Conservation (phyloP, 2,329 filamentous ascomycete species). For the Penicillium rolfsii region DNA sequence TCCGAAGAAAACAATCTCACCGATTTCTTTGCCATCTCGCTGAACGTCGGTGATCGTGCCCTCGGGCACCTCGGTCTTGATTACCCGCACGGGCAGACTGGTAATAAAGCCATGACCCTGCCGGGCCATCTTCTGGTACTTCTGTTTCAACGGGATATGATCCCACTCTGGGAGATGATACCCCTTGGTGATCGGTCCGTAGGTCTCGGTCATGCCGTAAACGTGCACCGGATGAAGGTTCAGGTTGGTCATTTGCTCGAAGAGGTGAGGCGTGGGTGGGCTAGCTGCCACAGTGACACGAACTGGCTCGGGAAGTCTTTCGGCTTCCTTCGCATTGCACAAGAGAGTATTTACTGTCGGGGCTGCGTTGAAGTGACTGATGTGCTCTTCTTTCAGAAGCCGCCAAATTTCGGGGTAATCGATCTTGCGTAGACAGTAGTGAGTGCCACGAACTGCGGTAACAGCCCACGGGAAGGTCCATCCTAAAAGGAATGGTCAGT, state of each 20-base stretch:
- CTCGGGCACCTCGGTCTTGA: constrained; percentile 75
- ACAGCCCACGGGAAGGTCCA: constrained; percentile 94
- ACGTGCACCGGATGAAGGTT: constrained; percentile 92
- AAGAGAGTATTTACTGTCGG: constrained; percentile 95
- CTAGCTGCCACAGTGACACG: constrained; percentile 90
- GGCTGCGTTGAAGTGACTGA: constrained; percentile 95
- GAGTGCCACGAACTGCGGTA: constrained; percentile 90
- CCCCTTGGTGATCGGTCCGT: constrained; percentile 92
- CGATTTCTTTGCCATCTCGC: constrained; percentile 73
- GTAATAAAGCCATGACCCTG: constrained; percentile 92
- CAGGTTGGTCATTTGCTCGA: constrained; percentile 85
- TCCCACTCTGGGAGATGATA: constrained; percentile 89
- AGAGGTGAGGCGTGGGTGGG: constrained; percentile 85
- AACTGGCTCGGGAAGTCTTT: constrained; percentile 69
- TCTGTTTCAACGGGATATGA: constrained; percentile 70
- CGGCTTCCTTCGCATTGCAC: constrained; percentile 77
- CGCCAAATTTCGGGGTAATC: constrained; percentile 94
- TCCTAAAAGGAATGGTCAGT: constrained; percentile 35
- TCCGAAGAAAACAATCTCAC: constrained; percentile 82
- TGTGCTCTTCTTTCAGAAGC: constrained; percentile 78
- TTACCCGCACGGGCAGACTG: constrained; percentile 76
- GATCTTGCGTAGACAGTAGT: constrained; percentile 92
- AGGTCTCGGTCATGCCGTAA: constrained; percentile 86
- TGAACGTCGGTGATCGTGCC: constrained; percentile 69
- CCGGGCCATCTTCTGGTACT: constrained; percentile 86